Evolutionary conservation across 2,329 filamentous ascomycete genomes (phyloP).

Genomic region (Nothomitra cinnamomea): DNA sequence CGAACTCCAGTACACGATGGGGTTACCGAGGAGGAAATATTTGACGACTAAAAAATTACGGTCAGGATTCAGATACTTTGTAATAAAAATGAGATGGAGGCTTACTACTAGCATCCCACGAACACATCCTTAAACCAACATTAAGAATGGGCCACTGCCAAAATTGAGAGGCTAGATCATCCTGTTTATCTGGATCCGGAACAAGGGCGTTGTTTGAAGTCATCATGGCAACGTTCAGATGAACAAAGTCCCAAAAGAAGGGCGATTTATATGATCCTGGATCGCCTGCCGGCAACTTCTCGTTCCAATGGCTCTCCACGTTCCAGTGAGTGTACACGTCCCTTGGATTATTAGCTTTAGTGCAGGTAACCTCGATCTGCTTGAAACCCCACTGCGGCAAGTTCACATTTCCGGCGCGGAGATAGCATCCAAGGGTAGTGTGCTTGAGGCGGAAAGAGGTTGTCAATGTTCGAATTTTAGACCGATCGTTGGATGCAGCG

Average conservation of each 20-base stretch:
- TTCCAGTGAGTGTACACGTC: constrained; percentile 99
- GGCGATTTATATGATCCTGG: constrained; percentile 90
- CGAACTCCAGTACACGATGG: constrained; percentile 87
- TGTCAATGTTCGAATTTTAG: constrained; percentile 75
- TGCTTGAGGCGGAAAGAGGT: constrained; percentile 85
- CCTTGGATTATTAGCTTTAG: constrained; percentile 78
- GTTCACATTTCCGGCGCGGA: constrained; percentile 89
- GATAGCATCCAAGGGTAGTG: constrained; percentile 69
- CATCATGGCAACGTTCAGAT: constrained; percentile 99
- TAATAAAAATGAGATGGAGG: neutral
- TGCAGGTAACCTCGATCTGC: constrained; percentile 94
- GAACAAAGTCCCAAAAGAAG: constrained; percentile 93
- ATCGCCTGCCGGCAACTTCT: constrained; percentile 75
- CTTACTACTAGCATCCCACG: constrained; percentile 73
- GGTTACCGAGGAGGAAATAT: constrained; percentile 96
- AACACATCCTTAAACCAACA: constrained; percentile 94
- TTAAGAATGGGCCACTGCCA: constrained; percentile 98
- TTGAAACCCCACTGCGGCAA: constrained; percentile 99
- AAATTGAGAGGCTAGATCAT: constrained; percentile 88
- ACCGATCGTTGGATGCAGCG: constrained; percentile 70
- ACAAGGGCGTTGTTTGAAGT: constrained; percentile 98
- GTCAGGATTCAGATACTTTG: neutral
- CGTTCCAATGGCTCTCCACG: constrained; percentile 86
- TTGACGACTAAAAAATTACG: constrained; percentile 44
- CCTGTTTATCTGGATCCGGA: constrained; percentile 95